Percentiles rank a stretch among this genome's conserved stretches.
Conservation (phyloP, 257 asterid genomes). For the Solanum piurae region DNA sequence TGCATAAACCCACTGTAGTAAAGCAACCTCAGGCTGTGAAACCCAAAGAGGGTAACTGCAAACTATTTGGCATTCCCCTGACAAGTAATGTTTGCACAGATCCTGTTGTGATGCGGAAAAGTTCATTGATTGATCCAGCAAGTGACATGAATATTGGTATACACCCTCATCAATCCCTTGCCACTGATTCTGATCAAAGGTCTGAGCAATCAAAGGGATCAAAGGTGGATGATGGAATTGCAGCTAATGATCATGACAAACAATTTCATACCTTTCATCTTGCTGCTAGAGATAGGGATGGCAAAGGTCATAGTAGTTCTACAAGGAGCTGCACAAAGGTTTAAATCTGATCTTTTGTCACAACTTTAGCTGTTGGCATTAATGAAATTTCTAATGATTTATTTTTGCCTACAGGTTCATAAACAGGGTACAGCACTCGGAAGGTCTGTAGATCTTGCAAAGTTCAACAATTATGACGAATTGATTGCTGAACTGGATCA, state of each 20-base stretch:
- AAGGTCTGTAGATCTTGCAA: conserved; percentile 89
- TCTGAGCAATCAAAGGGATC: conserved; percentile 48
- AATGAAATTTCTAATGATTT: background rate
- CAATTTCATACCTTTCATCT: conserved; percentile 28
- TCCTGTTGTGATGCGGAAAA: conserved; percentile 19
- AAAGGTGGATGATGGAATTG: conserved; percentile 41
- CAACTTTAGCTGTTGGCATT: background rate
- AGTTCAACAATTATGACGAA: conserved; percentile 63
- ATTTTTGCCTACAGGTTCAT: conserved; percentile 55
- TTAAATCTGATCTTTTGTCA: background rate
- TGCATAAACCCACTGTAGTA: conserved; percentile 26
- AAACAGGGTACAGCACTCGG: conserved; percentile 96
- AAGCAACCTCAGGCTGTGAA: conserved; percentile 35
- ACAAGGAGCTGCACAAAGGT: conserved; percentile 98
- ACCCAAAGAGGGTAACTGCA: conserved; percentile 62
- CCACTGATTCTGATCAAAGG: conserved; percentile 39
- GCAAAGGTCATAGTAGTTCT: conserved; percentile 48
- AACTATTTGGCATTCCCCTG: conserved; percentile 79
- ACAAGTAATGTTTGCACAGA: conserved; percentile 32
- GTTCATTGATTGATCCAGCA: conserved; percentile 18
- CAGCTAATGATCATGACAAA: conserved; percentile 48
- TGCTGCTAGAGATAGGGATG: conserved; percentile 40
- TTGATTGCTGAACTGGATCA: conserved; percentile 66
- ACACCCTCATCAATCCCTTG: conserved; percentile 28
- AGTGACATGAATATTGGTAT: conserved; percentile 17